A percentile compares a stretch with the other conserved stretches of the same genome.
phyloP scores from a whole-genome alignment of 495 filamentous ascomycete genomes.

The Mytilinidion resinicola region DNA sequence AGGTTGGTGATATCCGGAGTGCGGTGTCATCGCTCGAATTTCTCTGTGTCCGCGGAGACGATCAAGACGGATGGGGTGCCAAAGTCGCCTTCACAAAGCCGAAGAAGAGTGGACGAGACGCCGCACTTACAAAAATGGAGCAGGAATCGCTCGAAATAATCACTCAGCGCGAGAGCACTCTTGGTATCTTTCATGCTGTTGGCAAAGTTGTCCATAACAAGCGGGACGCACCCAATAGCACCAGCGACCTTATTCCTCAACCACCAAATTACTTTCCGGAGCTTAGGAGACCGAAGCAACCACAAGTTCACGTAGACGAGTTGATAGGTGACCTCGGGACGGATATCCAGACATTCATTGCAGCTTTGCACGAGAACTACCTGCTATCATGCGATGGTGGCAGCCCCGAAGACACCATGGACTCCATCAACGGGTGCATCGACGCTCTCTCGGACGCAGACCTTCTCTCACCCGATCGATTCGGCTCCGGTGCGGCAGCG shows the following conservation, averaged over 20 bases:
- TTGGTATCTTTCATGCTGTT: slow-evolving; percentile 94
- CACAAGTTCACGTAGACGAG: slow-evolving; percentile 64
- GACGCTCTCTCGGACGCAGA: slow-evolving; percentile 84
- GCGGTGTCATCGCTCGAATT: slow-evolving; percentile 87
- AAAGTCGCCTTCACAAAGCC: slow-evolving; percentile 55
- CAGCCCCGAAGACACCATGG: slow-evolving; percentile 55
- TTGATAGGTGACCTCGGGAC: slow-evolving; percentile 86
- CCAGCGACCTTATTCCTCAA: slow-evolving; percentile 34
- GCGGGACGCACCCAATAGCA: slow-evolving; percentile 44
- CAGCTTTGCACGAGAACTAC: slow-evolving; percentile 94
- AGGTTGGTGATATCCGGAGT: slow-evolving; percentile 85
- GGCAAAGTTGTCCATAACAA: slow-evolving; percentile 96
- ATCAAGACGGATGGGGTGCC: slow-evolving; percentile 59
- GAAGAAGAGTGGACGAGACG: slow-evolving; percentile 52
- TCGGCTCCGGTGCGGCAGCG: slow-evolving; percentile 36
- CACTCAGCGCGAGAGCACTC: slow-evolving; percentile 74
- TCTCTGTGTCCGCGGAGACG: slow-evolving; percentile 69
- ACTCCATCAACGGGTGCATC: slow-evolving; percentile 66
- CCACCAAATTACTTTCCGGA: slow-evolving; percentile 61
- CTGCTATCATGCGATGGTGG: slow-evolving; percentile 67
- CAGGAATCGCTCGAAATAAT: slow-evolving; percentile 64
- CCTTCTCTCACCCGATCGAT: slow-evolving; percentile 56
- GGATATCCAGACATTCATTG: slow-evolving; percentile 79
- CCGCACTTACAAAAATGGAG: slow-evolving; percentile 63
- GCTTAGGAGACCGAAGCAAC: slow-evolving; percentile 54